These are phyloP conservation scores for Myriosclerotinia curreyana DNA, from an alignment of 2,329 filamentous ascomycete species.

Conservation along the genomic window DNA sequence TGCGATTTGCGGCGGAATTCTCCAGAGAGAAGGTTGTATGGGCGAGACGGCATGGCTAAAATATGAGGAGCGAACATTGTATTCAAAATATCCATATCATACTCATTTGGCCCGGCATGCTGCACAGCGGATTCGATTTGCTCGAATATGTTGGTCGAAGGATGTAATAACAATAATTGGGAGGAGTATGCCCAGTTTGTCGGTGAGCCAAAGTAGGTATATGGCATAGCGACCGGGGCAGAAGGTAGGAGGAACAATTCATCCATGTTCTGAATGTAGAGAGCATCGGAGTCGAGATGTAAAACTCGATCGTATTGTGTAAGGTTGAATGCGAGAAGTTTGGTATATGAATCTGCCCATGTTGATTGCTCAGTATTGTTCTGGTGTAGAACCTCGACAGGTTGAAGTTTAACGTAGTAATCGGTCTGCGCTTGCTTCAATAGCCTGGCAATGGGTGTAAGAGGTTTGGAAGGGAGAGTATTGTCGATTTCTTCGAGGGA, in stretches of 20 bases:
- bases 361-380: constrained; percentile 25
- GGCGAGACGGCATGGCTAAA: constrained; percentile 54
- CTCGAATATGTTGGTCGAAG: constrained; percentile 28
- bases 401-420: constrained; percentile 33
- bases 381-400: constrained; percentile 30
- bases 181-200: constrained; percentile 31
- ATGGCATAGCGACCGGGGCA: constrained; percentile 35
- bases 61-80: constrained; percentile 50
- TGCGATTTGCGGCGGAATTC: constrained; percentile 56
- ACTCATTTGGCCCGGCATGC: constrained; percentile 27
- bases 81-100: constrained; percentile 44
- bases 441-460: constrained; percentile 32
- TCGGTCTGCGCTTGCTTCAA: constrained; percentile 29
- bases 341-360: constrained; percentile 35
- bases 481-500: constrained; percentile 30
- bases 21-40: constrained; percentile 53
- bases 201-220: constrained; percentile 32
- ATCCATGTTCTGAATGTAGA: constrained; percentile 33
- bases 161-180: constrained; percentile 33
- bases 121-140: constrained; percentile 28
- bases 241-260: constrained; percentile 34
- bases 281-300: constrained; percentile 31
- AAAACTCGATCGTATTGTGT: constrained; percentile 34
- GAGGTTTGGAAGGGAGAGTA: constrained; percentile 23
- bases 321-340: constrained; percentile 37